phyloP scores from a whole-genome alignment of 805 yeast genomes.

The Suhomyces xylopsoci region DNA sequence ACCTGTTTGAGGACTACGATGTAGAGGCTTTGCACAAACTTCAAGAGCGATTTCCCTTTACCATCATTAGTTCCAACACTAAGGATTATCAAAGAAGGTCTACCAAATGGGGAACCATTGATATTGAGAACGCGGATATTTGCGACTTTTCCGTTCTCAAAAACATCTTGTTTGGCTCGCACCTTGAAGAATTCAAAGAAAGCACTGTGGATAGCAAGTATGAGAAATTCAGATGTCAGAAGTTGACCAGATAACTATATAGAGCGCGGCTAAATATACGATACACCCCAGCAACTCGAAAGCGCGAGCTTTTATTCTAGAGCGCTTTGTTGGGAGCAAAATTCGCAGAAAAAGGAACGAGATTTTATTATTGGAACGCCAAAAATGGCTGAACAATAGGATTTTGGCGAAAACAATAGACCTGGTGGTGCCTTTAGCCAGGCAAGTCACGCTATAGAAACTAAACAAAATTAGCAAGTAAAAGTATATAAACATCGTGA shows the following conservation, averaged over 20 bases:
- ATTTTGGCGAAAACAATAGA: neutral
- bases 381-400: neutral
- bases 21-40: conserved; percentile 12
- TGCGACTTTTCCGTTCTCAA: conserved; percentile 20
- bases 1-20: conserved; percentile 10
- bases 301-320: neutral
- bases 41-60: conserved; percentile 19
- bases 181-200: conserved; percentile 27
- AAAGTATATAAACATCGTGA: neutral
- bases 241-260: neutral
- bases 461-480: neutral
- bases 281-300: neutral
- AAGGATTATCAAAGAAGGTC: conserved; percentile 8
- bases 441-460: neutral
- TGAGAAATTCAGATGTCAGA: conserved; percentile 10
- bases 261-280: neutral
- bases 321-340: neutral
- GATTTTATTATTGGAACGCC: neutral
- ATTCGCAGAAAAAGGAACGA: neutral
- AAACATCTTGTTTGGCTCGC: conserved; percentile 21
- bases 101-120: conserved; percentile 18
- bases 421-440: neutral
- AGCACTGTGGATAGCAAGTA: conserved; percentile 17
- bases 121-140: conserved; percentile 13
- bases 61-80: conserved; percentile 12